These are phyloP conservation scores for Fusarium vanettenii DNA, from an alignment of 2,329 filamentous ascomycete species.

Conservation along the genomic window DNA sequence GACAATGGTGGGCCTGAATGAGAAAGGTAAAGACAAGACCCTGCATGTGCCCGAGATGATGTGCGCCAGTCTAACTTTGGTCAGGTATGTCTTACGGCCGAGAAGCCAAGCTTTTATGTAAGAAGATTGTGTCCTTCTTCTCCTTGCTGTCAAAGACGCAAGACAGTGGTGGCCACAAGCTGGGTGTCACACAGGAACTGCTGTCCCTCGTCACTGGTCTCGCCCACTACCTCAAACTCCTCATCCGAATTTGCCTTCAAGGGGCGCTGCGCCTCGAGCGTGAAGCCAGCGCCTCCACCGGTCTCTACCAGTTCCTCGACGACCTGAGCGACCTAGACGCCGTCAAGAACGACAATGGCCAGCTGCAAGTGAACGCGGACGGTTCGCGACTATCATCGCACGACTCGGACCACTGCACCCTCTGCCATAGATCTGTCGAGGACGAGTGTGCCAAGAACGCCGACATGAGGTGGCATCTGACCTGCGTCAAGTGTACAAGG, in stretches of 20 bases:
- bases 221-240: slow-evolving; percentile 95
- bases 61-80: slow-evolving; percentile 20
- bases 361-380: slow-evolving; percentile 73
- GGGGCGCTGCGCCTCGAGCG: slow-evolving; percentile 91
- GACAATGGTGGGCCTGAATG: slow-evolving; percentile 73
- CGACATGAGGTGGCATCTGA: slow-evolving; percentile 84
- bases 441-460: slow-evolving; percentile 87
- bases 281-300: slow-evolving; percentile 79
- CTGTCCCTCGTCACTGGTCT: slow-evolving; percentile 96
- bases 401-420: slow-evolving; percentile 84
- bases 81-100: slow-evolving; percentile 88
- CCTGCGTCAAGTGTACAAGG: slow-evolving; percentile 81
- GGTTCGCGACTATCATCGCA: slow-evolving; percentile 76
- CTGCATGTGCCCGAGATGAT: neutral
- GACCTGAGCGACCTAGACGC: slow-evolving; percentile 87
- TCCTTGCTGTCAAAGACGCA: slow-evolving; percentile 94
- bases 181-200: slow-evolving; percentile 97
- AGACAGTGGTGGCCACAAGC: slow-evolving; percentile 86
- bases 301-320: slow-evolving; percentile 84
- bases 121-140: slow-evolving; percentile 99
- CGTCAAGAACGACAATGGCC: slow-evolving; percentile 76
- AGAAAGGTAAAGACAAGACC: slow-evolving; percentile 74
- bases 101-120: slow-evolving; percentile 99
- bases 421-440: slow-evolving; percentile 89
- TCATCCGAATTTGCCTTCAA: slow-evolving; percentile 96